A percentile compares a stretch with the other conserved stretches of the same genome.
phyloP scores from a whole-genome alignment of 2,329 filamentous ascomycete genomes.

The Xylariaceae sp. region DNA sequence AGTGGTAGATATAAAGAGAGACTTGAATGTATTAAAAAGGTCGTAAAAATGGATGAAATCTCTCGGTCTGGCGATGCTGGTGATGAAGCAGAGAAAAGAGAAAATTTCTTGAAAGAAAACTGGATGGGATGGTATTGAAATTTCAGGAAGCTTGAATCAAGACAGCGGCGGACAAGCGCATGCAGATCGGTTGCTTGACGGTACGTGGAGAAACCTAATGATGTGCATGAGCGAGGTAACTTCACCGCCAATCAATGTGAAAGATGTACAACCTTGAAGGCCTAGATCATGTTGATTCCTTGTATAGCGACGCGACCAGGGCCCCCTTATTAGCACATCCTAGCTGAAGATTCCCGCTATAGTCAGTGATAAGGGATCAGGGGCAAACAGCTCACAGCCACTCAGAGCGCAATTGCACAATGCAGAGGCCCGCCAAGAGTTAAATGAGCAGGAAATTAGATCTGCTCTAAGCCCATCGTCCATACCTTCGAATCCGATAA shows the following conservation, averaged over 20 bases:
- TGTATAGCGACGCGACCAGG: conserved; percentile 2
- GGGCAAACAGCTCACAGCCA: conserved; percentile 6
- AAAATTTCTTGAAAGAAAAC: conserved; percentile 12
- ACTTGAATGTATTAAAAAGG: conserved; percentile 1
- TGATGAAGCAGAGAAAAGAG: conserved; percentile 8
- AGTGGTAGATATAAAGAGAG: too few species aligned
- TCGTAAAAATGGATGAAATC: conserved; percentile 4
- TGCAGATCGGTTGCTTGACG: conserved; percentile 16
- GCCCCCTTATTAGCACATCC: conserved; percentile 3
- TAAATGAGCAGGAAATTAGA: conserved; percentile 20
- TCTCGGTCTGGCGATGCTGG: conserved; percentile 1
- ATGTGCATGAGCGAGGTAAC: too few species aligned
- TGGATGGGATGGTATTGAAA: conserved; percentile 6
- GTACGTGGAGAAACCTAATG: background rate
- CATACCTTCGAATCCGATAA: too few species aligned
- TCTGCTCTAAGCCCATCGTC: too few species aligned
- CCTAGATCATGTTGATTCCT: too few species aligned
- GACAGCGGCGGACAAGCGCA: conserved; percentile 2
- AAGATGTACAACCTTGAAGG: too few species aligned
- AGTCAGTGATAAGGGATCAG: conserved; percentile 5
- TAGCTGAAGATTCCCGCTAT: background rate
- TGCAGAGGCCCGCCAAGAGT: conserved; percentile 12
- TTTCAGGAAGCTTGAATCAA: conserved; percentile 14
- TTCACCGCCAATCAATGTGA: too few species aligned
- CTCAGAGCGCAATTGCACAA: conserved; percentile 3